Evolutionary conservation across 495 filamentous ascomycete genomes (phyloP), one percentile per base, ranked within the genome.

Genomic region (Corynascus novoguineensis): DNA sequence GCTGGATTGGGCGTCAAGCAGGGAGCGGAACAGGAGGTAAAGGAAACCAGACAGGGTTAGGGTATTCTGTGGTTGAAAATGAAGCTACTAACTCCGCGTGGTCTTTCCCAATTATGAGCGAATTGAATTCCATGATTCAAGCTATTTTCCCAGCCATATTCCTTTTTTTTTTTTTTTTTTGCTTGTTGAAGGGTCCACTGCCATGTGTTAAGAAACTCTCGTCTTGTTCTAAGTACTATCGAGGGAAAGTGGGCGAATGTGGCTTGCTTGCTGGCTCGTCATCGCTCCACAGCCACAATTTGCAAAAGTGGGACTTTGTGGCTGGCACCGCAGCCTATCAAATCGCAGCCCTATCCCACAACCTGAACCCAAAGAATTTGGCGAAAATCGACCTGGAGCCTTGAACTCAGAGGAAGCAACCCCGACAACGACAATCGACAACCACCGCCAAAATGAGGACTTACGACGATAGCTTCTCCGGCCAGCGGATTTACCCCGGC

Each of bases 401-500:
- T 64, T 53, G 64, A 65, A 65, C 64, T 64, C 58, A 56, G 62
- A 60, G 58, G 62, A 66, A 62, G 53, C 64, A 64, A 59, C 64
- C 58, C 62, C 62, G 63, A 68, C 57, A 66, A 60, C 66, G 70
- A 65, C 67, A 73, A 63, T 56, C 68, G 66, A 67, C 65, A 64
- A 67, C 58, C 61, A 76, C 81, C 81, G 78, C 80, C 85, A 89
- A 78, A 74, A 95, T 95, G 90, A 86, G 89, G 83, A 95, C 90
- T 78, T 97, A 95, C 90, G 90, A 96, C 83, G 92, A 97, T 79
- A 84, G 86, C 71, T 97, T 97, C 86, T 90, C 86, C 80, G 92
- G 92, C 75, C 86, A 91, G 83, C 92, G 88, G 85, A 96, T 97
- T 80, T 97, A 96, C 85, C 92, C 92, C 71, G 92, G 92, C 77